Conservation (phyloP, 2,329 filamentous ascomycete genomes). For the Penicillium griseofulvum region DNA sequence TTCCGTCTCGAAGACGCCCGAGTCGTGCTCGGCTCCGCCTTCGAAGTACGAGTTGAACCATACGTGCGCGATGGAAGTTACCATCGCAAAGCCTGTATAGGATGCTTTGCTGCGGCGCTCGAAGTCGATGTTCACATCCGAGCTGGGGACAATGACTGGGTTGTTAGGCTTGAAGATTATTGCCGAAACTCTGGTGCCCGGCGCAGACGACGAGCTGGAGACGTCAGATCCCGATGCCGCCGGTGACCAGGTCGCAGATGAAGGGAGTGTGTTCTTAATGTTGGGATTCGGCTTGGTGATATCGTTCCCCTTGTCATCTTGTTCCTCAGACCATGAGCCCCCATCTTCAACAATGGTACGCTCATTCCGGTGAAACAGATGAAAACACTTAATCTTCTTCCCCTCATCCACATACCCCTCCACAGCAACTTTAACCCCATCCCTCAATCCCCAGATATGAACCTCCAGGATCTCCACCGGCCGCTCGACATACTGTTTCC, state of each 20-base stretch:
- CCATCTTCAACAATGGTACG: slow-evolving; percentile 51
- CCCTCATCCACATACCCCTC: slow-evolving; percentile 88
- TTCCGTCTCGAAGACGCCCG: slow-evolving; percentile 68
- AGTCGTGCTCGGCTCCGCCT: slow-evolving; percentile 68
- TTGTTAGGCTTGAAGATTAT: slow-evolving; percentile 73
- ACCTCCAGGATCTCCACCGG: slow-evolving; percentile 83
- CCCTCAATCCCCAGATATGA: slow-evolving; percentile 81
- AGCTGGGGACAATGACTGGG: slow-evolving; percentile 70
- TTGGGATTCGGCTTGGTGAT: background rate
- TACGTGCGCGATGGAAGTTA: slow-evolving; percentile 87
- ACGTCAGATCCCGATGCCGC: slow-evolving; percentile 9
- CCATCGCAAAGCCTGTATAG: slow-evolving; percentile 77
- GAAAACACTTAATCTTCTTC: slow-evolving; percentile 77
- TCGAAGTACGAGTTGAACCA: slow-evolving; percentile 98
- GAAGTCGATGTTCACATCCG: slow-evolving; percentile 86
- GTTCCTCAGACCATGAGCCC: slow-evolving; percentile 54
- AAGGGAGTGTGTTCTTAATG: background rate
- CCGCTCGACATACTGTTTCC: slow-evolving; percentile 78
- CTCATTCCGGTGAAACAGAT: slow-evolving; percentile 73
- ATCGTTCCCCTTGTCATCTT: slow-evolving; percentile 29
- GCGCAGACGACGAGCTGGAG: slow-evolving; percentile 11
- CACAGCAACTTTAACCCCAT: slow-evolving; percentile 82
- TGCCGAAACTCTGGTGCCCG: slow-evolving; percentile 57
- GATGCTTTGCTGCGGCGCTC: slow-evolving; percentile 81
- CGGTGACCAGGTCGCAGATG: slow-evolving; percentile 15